Base-by-base conservation (phyloP, 345 rosid species). In the Capsella bursapastoris region DNA sequence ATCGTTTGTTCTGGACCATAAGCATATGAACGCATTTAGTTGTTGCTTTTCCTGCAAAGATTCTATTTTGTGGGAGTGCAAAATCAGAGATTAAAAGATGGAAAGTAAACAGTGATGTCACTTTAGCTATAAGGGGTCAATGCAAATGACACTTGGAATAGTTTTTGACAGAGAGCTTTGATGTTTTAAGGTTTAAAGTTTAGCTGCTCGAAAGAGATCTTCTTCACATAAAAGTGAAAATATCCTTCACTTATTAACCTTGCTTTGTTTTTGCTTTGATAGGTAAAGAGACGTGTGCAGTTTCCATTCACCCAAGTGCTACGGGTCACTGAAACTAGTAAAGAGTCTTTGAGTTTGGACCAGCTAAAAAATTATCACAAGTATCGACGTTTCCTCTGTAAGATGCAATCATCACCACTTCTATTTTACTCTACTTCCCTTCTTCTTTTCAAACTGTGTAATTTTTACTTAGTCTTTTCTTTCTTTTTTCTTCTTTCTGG, bases 101-200 rank as follows among this genome's bases (percentile, higher is more conserved):
- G 32, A 49, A 67, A 60, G 62, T 67, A 65, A 40, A 43, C 9
- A 59, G 7, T 51, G 41, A 68, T 45, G 62, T 74, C 47, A 51
- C 57, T 61, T 51, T 75, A 60, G 68, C 51, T 75, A 53, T 51
- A 50, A 27, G 10, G 55, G 57, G 64, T 68, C 79, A 68, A 69
- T 69, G 64, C 52, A 69, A 62, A 69, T 37, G 70, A 69, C 75
- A 69, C 44, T 47, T 62, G 66, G 75, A 63, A 70, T 29, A 45
- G 48, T 28, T 62, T 7, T 45, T 45, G 70, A 47, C 63, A 76
- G 70, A 63, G 66, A 70, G 29, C 51, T 69, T 18, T 76, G 75
- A 45, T 56, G 71, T 70, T 70, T 22, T 77, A 70, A 77, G 66
- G 80, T 70, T 70, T 55, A 31, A 48, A 57, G 53, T 76, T 69